Evolutionary conservation across 2,329 filamentous ascomycete genomes (phyloP).

Genomic region (Chalaropsis thielavioides): DNA sequence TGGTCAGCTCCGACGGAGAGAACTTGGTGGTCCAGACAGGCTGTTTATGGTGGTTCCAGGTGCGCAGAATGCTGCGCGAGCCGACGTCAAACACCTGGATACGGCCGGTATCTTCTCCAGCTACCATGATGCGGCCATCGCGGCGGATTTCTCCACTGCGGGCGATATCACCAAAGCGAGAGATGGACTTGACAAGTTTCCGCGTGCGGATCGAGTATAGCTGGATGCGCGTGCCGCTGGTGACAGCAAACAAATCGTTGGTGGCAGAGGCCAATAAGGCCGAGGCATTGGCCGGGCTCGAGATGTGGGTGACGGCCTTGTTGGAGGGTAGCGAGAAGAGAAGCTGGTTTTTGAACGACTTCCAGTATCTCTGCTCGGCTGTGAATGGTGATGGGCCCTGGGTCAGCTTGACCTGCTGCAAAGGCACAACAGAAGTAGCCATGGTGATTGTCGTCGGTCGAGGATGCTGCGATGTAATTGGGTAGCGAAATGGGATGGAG

Average conservation of each 20-base stretch:
- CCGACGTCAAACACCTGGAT: slow-evolving; percentile 90
- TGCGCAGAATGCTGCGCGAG: slow-evolving; percentile 82
- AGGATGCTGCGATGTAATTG: background rate
- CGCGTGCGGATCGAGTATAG: slow-evolving; percentile 86
- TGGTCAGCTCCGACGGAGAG: slow-evolving; percentile 76
- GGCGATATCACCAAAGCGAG: slow-evolving; percentile 81
- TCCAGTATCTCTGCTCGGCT: slow-evolving; percentile 93
- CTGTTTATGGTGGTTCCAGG: slow-evolving; percentile 88
- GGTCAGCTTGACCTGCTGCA: slow-evolving; percentile 70
- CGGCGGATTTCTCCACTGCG: slow-evolving; percentile 76
- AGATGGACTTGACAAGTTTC: slow-evolving; percentile 86
- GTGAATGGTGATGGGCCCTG: slow-evolving; percentile 70
- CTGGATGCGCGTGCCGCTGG: slow-evolving; percentile 84
- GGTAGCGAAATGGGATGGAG: background rate
- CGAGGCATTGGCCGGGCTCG: slow-evolving; percentile 33
- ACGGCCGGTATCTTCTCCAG: slow-evolving; percentile 79
- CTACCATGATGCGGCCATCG: slow-evolving; percentile 78
- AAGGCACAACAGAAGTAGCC: slow-evolving; percentile 72
- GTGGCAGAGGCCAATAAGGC: slow-evolving; percentile 29
- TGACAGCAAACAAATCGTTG: slow-evolving; percentile 74
- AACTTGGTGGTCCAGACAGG: slow-evolving; percentile 86
- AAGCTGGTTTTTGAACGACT: slow-evolving; percentile 80
- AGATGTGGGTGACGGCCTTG: slow-evolving; percentile 82
- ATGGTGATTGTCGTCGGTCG: slow-evolving; percentile 33
- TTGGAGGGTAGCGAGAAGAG: slow-evolving; percentile 82